phyloP scores from a whole-genome alignment of 225 moss, liverwort and hornwort genomes.

The Polytrichum formosum region DNA sequence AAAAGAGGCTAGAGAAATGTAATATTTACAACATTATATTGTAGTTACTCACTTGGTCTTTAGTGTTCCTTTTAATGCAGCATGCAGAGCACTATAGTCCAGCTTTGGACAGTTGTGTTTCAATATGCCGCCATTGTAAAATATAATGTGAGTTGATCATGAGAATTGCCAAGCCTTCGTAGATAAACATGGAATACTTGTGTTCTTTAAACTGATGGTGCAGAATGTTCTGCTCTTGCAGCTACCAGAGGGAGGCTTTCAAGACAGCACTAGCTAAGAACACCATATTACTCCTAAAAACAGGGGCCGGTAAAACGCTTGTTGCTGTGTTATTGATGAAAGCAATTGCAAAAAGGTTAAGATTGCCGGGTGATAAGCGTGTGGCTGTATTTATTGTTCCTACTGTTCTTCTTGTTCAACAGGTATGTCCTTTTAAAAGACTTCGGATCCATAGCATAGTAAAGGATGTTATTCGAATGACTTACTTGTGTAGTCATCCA shows the following conservation, averaged over 20 bases:
- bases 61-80: background rate
- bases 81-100: too few species aligned
- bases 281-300: conserved; percentile 81
- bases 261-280: conserved; percentile 64
- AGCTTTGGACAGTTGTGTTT: background rate
- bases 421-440: conserved; percentile 34
- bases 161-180: too few species aligned
- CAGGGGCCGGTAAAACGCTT: conserved; percentile 90
- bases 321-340: conserved; percentile 85
- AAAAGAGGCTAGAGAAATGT: background rate
- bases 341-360: conserved; percentile 66
- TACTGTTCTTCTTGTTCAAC: conserved; percentile 77
- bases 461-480: too few species aligned
- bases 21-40: background rate
- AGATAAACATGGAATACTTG: too few species aligned
- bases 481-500: too few species aligned
- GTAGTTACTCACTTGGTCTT: background rate
- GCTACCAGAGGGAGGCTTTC: conserved; percentile 87
- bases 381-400: conserved; percentile 89
- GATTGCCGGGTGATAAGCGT: conserved; percentile 53
- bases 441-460: too few species aligned
- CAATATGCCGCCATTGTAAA: background rate
- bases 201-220: background rate
- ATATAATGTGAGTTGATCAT: background rate
- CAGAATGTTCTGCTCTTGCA: conserved; percentile 19